Conservation (phyloP, 495 filamentous ascomycete species). For the Hypoxylon crocopeplum region DNA sequence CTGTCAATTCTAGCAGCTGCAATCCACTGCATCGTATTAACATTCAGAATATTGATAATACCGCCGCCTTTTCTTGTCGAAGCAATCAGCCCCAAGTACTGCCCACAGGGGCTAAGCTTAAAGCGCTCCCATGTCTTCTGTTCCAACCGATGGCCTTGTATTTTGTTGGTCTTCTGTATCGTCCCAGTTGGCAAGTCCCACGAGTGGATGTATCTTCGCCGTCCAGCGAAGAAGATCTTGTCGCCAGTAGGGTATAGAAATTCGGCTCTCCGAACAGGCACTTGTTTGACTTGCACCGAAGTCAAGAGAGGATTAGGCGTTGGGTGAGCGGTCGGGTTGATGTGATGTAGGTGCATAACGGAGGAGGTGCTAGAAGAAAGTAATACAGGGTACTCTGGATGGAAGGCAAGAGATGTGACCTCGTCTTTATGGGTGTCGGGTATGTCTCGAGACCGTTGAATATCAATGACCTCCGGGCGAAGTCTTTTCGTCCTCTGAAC, state of each 20-base stretch:
- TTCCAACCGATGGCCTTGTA: slow-evolving; percentile 83
- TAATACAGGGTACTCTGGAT: slow-evolving; percentile 84
- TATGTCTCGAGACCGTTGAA: slow-evolving; percentile 66
- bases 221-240: slow-evolving; percentile 82
- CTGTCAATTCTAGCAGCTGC: slow-evolving; percentile 83
- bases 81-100: slow-evolving; percentile 81
- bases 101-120: slow-evolving; percentile 82
- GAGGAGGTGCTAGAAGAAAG: slow-evolving; percentile 86
- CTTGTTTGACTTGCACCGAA: slow-evolving; percentile 82
- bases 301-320: slow-evolving; percentile 85
- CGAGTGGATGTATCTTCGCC: slow-evolving; percentile 89
- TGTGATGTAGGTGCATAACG: slow-evolving; percentile 86
- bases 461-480: slow-evolving; percentile 85
- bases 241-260: slow-evolving; percentile 69
- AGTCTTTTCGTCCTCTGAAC: slow-evolving; percentile 65
- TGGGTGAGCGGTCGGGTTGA: slow-evolving; percentile 74
- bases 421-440: slow-evolving; percentile 67
- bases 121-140: slow-evolving; percentile 92
- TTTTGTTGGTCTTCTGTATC: slow-evolving; percentile 76
- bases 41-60: slow-evolving; percentile 83
- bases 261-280: slow-evolving; percentile 78
- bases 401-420: slow-evolving; percentile 84
- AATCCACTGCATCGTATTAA: slow-evolving; percentile 86
- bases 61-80: slow-evolving; percentile 83
- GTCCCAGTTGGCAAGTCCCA: slow-evolving; percentile 86